Base-by-base conservation (phyloP, 1,284 basidiomycete species). In the Xanthoconium separans region DNA sequence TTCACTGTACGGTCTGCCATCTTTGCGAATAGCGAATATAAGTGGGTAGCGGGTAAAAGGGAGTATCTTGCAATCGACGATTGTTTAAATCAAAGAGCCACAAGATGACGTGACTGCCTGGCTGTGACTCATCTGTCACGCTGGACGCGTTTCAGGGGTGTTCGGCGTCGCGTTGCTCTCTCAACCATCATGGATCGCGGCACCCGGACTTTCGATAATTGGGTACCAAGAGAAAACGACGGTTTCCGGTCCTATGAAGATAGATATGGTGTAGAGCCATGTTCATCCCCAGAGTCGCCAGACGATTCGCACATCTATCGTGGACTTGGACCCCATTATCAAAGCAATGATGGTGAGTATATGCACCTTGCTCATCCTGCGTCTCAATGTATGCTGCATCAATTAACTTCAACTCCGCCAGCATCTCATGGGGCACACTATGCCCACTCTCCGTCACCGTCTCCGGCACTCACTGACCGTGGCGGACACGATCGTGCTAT, bases 281-380 rank as follows among this genome's bases (percentile, higher is more conserved):
- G 47, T 48, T 48, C 53, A 20, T 56, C 64, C 42, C 12, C 41
- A 36, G 48, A 47, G 8, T 57, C 58, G 11, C 47, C 49, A 0
- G 50, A 55, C 33, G 48, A 30, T 22, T 42, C 44, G 41, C 41
- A 51, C 29, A 6, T 58, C 42, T 47, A 55, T 43, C 43, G 30
- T 41, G 42, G 54, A 34, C 22, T 33, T 29, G 22, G 4, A 22
- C 31, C 47, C 6, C 27, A 20, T 43, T 58, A 64, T 44, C 48
- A 55, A 22, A 72, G 74, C 39, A 70, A 74, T 36, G 73, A 73
- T 58, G 70, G 83, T 82, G 68, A 61, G 66, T 82, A 68, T 81
- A 79, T 83, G 80, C 79, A 69, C 30, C 56, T 44, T 33, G 8
- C 16, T 16, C 41, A 6, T 27, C 8, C 33, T 51, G 24, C 51